These are phyloP conservation scores for Mycena galericulata DNA, from an alignment of 768 basidiomycete species.

Conservation along the genomic window DNA sequence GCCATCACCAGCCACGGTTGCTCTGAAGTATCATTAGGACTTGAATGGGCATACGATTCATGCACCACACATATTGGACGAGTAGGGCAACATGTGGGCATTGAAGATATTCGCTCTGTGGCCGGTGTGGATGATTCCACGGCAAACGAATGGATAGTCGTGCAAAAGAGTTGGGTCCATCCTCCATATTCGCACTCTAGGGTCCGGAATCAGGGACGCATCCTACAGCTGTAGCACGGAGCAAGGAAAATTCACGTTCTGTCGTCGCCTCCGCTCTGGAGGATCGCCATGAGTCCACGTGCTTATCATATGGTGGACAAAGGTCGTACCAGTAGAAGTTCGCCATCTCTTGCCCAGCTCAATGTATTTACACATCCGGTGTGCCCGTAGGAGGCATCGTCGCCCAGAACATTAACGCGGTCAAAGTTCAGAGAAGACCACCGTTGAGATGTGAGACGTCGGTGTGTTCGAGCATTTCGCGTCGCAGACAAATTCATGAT, in stretches of 20 bases:
- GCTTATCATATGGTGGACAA: neutral
- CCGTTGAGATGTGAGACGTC: slow-evolving; percentile 3
- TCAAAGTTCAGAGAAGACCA: slow-evolving; percentile 52
- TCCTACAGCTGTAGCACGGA: neutral
- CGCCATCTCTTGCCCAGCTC: slow-evolving; percentile 77
- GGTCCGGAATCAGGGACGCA: slow-evolving; percentile 6
- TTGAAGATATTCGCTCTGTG: slow-evolving; percentile 91
- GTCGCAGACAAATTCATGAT: slow-evolving; percentile 13
- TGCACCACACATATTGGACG: slow-evolving; percentile 68
- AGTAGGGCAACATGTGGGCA: slow-evolving; percentile 81
- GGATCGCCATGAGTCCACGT: neutral
- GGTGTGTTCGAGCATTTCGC: slow-evolving; percentile 9
- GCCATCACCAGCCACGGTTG: slow-evolving; percentile 78
- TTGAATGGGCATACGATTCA: slow-evolving; percentile 26
- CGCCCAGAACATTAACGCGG: slow-evolving; percentile 80
- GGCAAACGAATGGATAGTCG: slow-evolving; percentile 75
- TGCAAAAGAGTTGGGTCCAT: slow-evolving; percentile 60
- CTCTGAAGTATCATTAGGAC: slow-evolving; percentile 52
- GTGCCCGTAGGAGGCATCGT: slow-evolving; percentile 65
- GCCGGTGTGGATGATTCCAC: slow-evolving; percentile 80
- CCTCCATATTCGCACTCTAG: slow-evolving; percentile 83
- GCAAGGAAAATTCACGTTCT: slow-evolving; percentile 60
- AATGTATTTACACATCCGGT: slow-evolving; percentile 82
- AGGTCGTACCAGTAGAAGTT: slow-evolving; percentile 58
- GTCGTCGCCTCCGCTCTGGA: slow-evolving; percentile 77